These are phyloP conservation scores for Pseudocercospora musae DNA, from an alignment of 2,329 filamentous ascomycete genomes.

Conservation along the genomic window DNA sequence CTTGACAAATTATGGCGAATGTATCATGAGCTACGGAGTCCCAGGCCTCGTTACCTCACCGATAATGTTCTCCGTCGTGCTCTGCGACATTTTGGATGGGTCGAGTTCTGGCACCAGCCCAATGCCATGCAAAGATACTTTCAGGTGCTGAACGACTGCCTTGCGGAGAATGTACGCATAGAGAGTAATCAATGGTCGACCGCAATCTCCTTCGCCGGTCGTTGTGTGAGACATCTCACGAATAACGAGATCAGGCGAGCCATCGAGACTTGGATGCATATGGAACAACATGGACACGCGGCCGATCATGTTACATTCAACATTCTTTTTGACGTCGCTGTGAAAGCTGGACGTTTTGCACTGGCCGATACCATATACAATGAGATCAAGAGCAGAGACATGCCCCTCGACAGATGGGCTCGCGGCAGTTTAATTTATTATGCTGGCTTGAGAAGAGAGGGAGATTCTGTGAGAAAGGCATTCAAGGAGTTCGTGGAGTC, in stretches of 20 bases:
- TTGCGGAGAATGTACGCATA: slow-evolving; percentile 67
- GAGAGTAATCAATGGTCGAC: slow-evolving; percentile 73
- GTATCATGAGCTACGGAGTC: slow-evolving; percentile 53
- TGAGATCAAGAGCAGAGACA: slow-evolving; percentile 70
- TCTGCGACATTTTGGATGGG: slow-evolving; percentile 65
- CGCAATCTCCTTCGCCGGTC: slow-evolving; percentile 74
- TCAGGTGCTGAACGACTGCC: slow-evolving; percentile 77
- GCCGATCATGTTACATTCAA: slow-evolving; percentile 84
- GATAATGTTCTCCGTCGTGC: slow-evolving; percentile 58
- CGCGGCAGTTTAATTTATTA: slow-evolving; percentile 80
- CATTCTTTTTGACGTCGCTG: slow-evolving; percentile 82
- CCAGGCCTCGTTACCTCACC: slow-evolving; percentile 52
- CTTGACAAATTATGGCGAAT: slow-evolving; percentile 46
- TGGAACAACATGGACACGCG: slow-evolving; percentile 70
- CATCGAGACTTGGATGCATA: slow-evolving; percentile 79
- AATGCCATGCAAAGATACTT: slow-evolving; percentile 77
- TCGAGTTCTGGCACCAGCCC: slow-evolving; percentile 50
- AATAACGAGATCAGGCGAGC: slow-evolving; percentile 63
- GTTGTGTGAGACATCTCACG: slow-evolving; percentile 61
- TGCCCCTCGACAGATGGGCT: slow-evolving; percentile 73
- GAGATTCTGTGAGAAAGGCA: slow-evolving; percentile 68
- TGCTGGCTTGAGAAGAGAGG: slow-evolving; percentile 71
- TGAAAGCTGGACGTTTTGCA: slow-evolving; percentile 77
- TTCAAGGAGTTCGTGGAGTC: slow-evolving; percentile 81
- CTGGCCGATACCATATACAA: slow-evolving; percentile 80